Conservation (phyloP, 2,329 filamentous ascomycete species). For the Sporothrix variecibatus region DNA sequence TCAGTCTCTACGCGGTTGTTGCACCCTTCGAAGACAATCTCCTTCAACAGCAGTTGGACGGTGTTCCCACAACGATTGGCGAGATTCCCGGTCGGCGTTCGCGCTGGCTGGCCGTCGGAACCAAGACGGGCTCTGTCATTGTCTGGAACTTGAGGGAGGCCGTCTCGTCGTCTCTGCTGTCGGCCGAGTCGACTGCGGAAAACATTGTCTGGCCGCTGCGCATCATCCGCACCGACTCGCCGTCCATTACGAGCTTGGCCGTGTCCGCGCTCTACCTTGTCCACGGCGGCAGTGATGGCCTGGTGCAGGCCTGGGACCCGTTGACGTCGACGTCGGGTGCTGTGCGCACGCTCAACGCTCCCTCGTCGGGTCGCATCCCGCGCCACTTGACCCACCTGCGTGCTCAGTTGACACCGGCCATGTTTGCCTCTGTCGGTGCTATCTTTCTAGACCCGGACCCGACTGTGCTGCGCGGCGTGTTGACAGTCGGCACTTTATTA, state of each 20-base stretch:
- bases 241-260: constrained; percentile 79
- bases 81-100: constrained; percentile 85
- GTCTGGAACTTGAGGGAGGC: constrained; percentile 82
- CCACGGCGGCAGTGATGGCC: constrained; percentile 89
- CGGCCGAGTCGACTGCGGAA: background rate
- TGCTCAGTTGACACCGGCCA: constrained; percentile 65
- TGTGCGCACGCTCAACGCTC: constrained; percentile 82
- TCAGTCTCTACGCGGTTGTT: constrained; percentile 69
- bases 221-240: constrained; percentile 85
- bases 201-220: constrained; percentile 67
- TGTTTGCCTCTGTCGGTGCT: constrained; percentile 78
- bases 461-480: constrained; percentile 79
- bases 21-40: constrained; percentile 75
- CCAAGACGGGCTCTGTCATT: constrained; percentile 71
- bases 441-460: constrained; percentile 87
- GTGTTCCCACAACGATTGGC: constrained; percentile 49
- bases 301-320: constrained; percentile 97
- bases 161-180: constrained; percentile 31
- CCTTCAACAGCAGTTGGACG: constrained; percentile 53
- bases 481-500: constrained; percentile 82
- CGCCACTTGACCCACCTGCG: constrained; percentile 63
- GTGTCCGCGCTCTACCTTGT: constrained; percentile 85
- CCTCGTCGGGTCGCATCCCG: constrained; percentile 78
- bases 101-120: constrained; percentile 79
- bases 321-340: constrained; percentile 77